Base-by-base conservation (phyloP, 352 stramenopile genomes). In the Globisporangium okanoganense region DNA sequence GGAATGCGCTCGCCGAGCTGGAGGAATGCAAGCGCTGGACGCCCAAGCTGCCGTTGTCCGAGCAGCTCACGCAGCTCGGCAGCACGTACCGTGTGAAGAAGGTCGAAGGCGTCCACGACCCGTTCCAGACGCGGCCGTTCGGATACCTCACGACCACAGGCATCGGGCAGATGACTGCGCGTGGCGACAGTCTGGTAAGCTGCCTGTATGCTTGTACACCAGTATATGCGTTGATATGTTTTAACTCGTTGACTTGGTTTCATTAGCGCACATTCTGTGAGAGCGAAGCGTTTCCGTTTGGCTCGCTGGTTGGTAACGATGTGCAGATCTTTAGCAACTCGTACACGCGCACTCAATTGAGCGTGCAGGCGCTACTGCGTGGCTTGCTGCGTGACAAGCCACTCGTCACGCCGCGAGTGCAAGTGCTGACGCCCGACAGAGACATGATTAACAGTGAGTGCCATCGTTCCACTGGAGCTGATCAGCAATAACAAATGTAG, bases 361-460 rank as follows among this genome's bases (percentile, higher is more conserved):
- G 85, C 64, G 82, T 78, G 13, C 78, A 90, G 63, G 74, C 79
- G 36, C 56, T 94, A 33, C 67, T 94, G 18, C 64, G 49, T 1
- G 78, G 73, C 2, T 66, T 94, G 49, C 59, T 90, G 7, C 56
- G 56, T 3, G 68, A 70, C 31, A 56, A 84, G 16, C 65, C 52
- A 5, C 66, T 78, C 6, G 31, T 87, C 25, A 58, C 51, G 8
- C 79, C 75, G 40, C 61, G 41, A 5, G 66, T 94, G 9, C 63
- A 82, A 35, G 78, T 94, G 29, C 65, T 94, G 3, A 73, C 78
- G n/a, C 69, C 73, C 1, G 69, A 90, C 56, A 62, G 65, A 24
- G 82, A 94, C 65, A 91, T 92, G 38, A 91, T 94, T 63, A 90
- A 94, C 70, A 88, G 85, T 94, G 56, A 56, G 75, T 72, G 36